These are phyloP conservation scores for Calonectria pseudoturangicola DNA, from an alignment of 2,329 filamentous ascomycete species.

Conservation along the genomic window DNA sequence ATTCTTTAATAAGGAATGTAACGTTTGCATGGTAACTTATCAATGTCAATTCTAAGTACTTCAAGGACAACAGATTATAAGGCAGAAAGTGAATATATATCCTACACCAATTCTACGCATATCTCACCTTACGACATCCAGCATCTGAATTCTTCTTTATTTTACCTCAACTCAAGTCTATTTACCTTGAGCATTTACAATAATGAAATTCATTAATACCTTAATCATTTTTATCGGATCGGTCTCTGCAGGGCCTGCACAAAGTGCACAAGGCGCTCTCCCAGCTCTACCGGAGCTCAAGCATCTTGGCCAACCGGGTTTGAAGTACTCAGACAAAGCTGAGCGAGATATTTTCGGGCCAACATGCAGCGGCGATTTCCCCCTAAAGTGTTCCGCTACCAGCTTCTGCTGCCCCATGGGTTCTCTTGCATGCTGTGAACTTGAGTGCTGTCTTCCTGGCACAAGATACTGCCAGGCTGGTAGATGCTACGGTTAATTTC, in stretches of 20 bases:
- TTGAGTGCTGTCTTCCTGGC: conserved; percentile 13
- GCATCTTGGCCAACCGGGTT: neutral
- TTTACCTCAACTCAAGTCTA: no score
- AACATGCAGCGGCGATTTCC: neutral
- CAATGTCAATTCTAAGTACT: neutral
- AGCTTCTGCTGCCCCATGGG: conserved; percentile 12
- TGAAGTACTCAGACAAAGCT: neutral
- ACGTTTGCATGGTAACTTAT: neutral
- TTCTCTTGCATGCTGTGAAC: neutral
- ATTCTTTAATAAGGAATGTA: neutral
- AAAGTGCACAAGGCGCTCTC: neutral
- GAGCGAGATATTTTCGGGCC: neutral
- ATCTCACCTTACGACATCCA: no score
- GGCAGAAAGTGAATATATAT: neutral
- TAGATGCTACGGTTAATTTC: neutral
- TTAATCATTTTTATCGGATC: neutral
- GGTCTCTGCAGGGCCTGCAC: neutral
- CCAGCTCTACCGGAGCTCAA: neutral
- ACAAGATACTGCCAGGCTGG: neutral
- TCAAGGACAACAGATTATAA: no score
- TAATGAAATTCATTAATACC: conserved; percentile 2
- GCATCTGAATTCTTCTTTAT: neutral
- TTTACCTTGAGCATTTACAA: neutral
- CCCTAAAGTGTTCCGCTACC: neutral
- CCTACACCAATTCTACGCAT: neutral